Evolutionary conservation across 129 eudicot species (phyloP).

Genomic region (Heracleum sosnowskyi): DNA sequence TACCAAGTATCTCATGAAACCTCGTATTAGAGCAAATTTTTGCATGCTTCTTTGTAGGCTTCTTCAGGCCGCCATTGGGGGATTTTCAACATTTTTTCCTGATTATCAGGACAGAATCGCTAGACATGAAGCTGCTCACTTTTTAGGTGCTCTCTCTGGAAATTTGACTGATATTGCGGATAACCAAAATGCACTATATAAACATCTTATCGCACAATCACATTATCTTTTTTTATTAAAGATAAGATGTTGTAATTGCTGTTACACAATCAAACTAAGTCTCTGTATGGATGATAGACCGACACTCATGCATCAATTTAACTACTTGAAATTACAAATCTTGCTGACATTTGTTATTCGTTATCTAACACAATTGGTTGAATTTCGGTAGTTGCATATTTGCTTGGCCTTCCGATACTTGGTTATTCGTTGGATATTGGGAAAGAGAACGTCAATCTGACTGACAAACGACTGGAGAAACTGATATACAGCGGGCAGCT

Average conservation of each 20-base stretch:
- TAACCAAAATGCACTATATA: neutral
- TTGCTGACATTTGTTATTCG: neutral
- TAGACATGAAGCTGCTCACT: slow-evolving; percentile 98
- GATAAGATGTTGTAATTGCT: neutral
- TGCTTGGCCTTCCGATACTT: slow-evolving; percentile 86
- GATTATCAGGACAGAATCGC: slow-evolving; percentile 94
- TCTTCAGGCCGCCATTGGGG: slow-evolving; percentile 94
- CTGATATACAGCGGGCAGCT: slow-evolving; percentile 92
- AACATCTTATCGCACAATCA: neutral
- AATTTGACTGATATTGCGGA: neutral
- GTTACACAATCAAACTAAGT: neutral
- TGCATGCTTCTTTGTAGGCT: slow-evolving; percentile 45
- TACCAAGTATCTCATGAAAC: neutral
- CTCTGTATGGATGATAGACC: neutral
- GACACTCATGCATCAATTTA: neutral
- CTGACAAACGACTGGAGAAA: slow-evolving; percentile 77
- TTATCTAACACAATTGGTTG: neutral
- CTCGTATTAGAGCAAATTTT: slow-evolving; percentile 14
- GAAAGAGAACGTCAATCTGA: slow-evolving; percentile 92
- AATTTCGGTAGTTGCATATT: slow-evolving; percentile 60
- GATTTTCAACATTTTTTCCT: slow-evolving; percentile 74
- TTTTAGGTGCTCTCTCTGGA: slow-evolving; percentile 45
- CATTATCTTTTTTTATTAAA: neutral
- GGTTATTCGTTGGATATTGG: slow-evolving; percentile 92
- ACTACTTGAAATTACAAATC: neutral